Conservation (phyloP, 192 early-diverging fungal species). For the Glomus cerebriforme region DNA sequence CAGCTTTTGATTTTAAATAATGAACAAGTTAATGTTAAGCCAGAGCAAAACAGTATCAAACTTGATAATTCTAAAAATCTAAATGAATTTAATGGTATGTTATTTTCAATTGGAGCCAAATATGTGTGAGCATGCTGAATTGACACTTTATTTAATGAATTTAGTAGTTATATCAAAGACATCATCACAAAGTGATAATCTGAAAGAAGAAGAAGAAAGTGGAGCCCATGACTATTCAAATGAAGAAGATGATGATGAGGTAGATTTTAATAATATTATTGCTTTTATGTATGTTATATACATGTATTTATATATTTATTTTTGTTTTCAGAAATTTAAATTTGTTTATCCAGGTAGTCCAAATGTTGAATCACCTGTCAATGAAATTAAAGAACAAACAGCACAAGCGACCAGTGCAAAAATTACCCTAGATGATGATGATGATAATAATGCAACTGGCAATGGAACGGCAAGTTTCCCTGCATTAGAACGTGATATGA, state of each 20-base stretch:
- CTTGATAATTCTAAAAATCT: neutral
- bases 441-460: neutral
- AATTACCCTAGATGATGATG: neutral
- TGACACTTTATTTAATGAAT: neutral
- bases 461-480: slow-evolving; percentile 4
- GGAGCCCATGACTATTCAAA: neutral
- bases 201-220: neutral
- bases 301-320: no score
- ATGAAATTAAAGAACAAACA: neutral
- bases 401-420: neutral
- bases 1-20: no score
- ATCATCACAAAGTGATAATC: neutral
- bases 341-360: neutral
- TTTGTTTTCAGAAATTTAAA: no score
- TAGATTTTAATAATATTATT: neutral
- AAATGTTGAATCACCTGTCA: neutral
- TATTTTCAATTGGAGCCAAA: neutral
- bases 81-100: neutral
- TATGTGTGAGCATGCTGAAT: neutral
- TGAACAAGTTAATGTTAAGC: no score
- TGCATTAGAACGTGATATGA: neutral
- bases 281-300: no score
- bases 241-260: neutral
- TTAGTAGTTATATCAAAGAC: neutral
- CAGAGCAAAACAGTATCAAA: neutral